phyloP scores from a whole-genome alignment of 2,329 filamentous ascomycete genomes.

The Beauveria rudraprayagi region DNA sequence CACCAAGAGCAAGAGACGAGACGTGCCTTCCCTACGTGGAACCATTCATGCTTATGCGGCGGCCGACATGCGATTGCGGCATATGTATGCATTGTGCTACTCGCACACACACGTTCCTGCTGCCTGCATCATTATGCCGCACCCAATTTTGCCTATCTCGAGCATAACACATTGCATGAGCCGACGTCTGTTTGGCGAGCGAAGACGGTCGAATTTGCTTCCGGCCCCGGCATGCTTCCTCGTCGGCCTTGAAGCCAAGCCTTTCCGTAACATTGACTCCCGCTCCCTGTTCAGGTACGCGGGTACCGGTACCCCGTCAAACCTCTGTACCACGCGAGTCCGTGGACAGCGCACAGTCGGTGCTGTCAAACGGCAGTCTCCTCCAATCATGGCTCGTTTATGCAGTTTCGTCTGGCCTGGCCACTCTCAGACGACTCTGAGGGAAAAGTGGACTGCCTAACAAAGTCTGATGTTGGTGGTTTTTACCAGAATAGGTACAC shows the following conservation, averaged over 20 bases:
- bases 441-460: conserved; percentile 2
- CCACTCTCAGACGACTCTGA: background rate
- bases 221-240: background rate
- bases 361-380: background rate
- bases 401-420: background rate
- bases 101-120: background rate
- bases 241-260: background rate
- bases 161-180: background rate
- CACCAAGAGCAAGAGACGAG: background rate
- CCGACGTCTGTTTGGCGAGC: background rate
- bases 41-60: conserved; percentile 2
- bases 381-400: background rate
- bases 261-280: background rate
- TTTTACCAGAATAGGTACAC: background rate
- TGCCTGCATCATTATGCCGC: background rate
- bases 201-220: background rate
- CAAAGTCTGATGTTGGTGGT: background rate
- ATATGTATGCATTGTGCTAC: background rate
- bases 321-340: background rate
- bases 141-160: background rate
- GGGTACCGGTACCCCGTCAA: background rate
- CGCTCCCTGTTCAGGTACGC: background rate
- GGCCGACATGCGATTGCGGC: background rate
- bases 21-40: conserved; percentile 9
- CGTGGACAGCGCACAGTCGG: background rate